Percentiles rank a stretch among this genome's conserved stretches.
Conservation (phyloP, 2,329 filamentous ascomycete genomes). For the Ceratocystis cubensis region DNA sequence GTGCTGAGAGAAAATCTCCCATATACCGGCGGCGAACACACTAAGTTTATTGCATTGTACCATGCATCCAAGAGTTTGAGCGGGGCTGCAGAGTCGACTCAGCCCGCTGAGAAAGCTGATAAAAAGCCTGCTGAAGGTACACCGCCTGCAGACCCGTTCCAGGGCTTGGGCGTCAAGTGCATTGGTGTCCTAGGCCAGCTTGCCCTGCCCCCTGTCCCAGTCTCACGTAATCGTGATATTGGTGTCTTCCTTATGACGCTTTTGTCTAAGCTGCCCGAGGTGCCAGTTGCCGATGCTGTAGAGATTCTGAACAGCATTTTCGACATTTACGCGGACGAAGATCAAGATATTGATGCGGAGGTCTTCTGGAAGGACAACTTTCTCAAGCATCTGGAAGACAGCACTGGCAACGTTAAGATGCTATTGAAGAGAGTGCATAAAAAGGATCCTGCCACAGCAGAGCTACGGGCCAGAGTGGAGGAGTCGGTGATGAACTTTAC, state of each 20-base stretch:
- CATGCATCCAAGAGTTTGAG: conserved; percentile 31
- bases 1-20: conserved; percentile 30
- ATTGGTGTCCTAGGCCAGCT: conserved; percentile 54
- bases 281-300: conserved; percentile 44
- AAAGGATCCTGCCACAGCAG: conserved; percentile 34
- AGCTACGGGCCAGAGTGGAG: conserved; percentile 47
- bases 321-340: conserved; percentile 54
- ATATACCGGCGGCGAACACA: conserved; percentile 38
- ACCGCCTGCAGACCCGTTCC: conserved; percentile 42
- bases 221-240: conserved; percentile 47
- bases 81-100: conserved; percentile 28
- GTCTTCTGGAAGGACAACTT: conserved; percentile 55
- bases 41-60: conserved; percentile 53
- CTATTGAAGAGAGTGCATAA: conserved; percentile 51
- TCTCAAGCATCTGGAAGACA: conserved; percentile 44
- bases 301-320: conserved; percentile 56
- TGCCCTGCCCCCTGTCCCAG: conserved; percentile 42
- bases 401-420: conserved; percentile 40
- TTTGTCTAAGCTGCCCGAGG: conserved; percentile 39
- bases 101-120: conserved; percentile 22
- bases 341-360: conserved; percentile 42
- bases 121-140: conserved; percentile 18
- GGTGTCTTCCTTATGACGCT: conserved; percentile 50
- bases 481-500: conserved; percentile 48
- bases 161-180: conserved; percentile 51